Percentiles rank a stretch among this genome's conserved stretches.
These are phyloP conservation scores for Caryopteris hybrid DNA, from an alignment of 305 asterid species.

Conservation along the genomic window DNA sequence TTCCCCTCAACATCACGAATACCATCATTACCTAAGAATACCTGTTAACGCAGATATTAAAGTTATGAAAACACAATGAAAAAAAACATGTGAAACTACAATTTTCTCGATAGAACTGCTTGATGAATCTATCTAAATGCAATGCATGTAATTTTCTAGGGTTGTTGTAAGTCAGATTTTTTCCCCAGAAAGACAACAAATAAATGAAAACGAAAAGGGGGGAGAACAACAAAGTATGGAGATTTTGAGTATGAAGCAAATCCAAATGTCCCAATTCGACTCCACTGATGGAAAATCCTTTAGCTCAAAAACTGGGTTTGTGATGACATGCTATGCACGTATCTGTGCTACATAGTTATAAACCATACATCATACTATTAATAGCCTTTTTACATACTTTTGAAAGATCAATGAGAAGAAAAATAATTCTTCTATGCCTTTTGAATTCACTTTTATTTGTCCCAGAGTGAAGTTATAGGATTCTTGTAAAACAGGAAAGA, in stretches of 20 bases:
- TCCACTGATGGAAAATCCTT: too few relatives aligned
- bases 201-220: neutral
- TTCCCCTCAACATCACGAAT: slow-evolving; percentile 54
- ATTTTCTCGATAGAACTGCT: neutral
- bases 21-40: slow-evolving; percentile 70
- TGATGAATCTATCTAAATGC: neutral
- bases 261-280: too few relatives aligned
- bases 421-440: too few relatives aligned
- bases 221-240: neutral
- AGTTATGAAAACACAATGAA: slow-evolving; percentile 3
- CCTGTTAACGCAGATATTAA: slow-evolving; percentile 32
- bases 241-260: too few relatives aligned
- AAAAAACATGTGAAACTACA: neutral
- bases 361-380: neutral
- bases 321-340: too few relatives aligned
- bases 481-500: neutral
- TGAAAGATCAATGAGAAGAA: too few relatives aligned
- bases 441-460: too few relatives aligned
- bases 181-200: neutral
- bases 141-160: neutral
- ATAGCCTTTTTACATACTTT: too few relatives aligned
- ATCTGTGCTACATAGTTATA: neutral
- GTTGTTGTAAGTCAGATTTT: neutral
- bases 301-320: too few relatives aligned
- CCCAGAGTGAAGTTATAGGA: neutral